phyloP scores from a whole-genome alignment of 1,139 yeast genomes.

The Yamadazyma atlantica region DNA sequence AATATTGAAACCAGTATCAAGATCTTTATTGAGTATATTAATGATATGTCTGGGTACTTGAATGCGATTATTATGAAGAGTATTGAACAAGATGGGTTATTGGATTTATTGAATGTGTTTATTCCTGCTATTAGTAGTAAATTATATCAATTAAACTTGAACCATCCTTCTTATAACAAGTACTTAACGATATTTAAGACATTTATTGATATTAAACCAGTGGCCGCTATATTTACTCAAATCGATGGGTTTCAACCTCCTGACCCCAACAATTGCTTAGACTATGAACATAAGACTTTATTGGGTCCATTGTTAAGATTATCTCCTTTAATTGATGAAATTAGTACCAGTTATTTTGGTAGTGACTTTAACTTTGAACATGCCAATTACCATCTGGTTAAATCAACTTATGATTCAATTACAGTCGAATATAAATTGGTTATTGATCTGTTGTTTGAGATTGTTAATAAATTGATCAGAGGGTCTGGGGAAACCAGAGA shows the following conservation, averaged over 20 bases:
- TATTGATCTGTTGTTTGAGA: constrained; percentile 60
- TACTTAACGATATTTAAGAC: constrained; percentile 57
- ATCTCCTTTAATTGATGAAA: constrained; percentile 61
- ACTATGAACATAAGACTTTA: constrained; percentile 60
- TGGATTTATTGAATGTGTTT: constrained; percentile 59
- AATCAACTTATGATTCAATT: constrained; percentile 51
- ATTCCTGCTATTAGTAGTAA: constrained; percentile 46
- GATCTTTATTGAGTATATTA: constrained; percentile 26
- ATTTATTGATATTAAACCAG: constrained; percentile 59
- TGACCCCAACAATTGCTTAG: constrained; percentile 39
- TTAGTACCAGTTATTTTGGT: constrained; percentile 47
- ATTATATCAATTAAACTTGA: constrained; percentile 31
- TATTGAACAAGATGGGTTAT: constrained; percentile 61
- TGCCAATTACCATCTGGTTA: constrained; percentile 40
- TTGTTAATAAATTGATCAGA: constrained; percentile 75
- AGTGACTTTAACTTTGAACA: constrained; percentile 40
- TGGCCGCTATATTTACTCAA: constrained; percentile 60
- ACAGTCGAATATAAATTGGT: constrained; percentile 60
- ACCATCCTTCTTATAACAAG: constrained; percentile 51
- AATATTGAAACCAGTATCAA: constrained; percentile 30
- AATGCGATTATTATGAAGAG: constrained; percentile 58
- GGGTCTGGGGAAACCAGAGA: constrained; percentile 66
- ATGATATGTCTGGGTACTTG: constrained; percentile 52
- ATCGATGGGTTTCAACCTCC: constrained; percentile 56
- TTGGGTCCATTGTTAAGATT: constrained; percentile 76